Conservation (phyloP, 345 rosid genomes). For the Bruguiera sexangula region DNA sequence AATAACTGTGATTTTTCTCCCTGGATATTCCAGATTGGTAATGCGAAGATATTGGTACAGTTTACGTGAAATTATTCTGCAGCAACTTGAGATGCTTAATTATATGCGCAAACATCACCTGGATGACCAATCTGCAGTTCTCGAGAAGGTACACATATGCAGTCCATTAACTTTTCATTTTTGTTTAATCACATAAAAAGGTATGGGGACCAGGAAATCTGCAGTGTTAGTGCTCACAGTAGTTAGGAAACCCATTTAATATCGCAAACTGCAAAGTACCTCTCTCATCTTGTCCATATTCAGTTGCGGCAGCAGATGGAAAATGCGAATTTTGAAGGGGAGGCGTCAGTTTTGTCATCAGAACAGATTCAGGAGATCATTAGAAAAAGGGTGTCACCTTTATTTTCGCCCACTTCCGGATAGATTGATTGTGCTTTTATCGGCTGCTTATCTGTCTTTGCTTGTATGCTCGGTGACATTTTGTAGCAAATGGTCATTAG, state of each 20-base stretch:
- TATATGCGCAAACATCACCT: constrained; percentile 65
- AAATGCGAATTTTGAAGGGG: constrained; percentile 46
- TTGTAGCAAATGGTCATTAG: too few relatives aligned
- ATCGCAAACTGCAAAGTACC: background rate
- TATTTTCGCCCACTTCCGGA: constrained; percentile 35
- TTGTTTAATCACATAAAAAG: background rate
- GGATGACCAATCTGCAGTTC: constrained; percentile 67
- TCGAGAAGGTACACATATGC: constrained; percentile 48
- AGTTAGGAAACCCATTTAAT: background rate
- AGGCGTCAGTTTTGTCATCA: constrained; percentile 50
- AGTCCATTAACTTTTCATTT: background rate
- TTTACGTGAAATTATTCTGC: constrained; percentile 10
- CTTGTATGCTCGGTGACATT: too few relatives aligned
- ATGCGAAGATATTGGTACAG: background rate
- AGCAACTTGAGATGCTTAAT: constrained; percentile 88
- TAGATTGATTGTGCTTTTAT: constrained; percentile 6
- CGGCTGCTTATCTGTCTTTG: background rate
- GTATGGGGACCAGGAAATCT: background rate
- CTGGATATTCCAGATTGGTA: background rate
- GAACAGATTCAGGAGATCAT: constrained; percentile 67
- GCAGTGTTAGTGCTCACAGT: background rate
- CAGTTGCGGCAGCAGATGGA: constrained; percentile 68
- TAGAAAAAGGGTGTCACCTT: constrained; percentile 59
- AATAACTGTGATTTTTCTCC: background rate
- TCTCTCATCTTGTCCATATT: background rate